Evolutionary conservation across 768 basidiomycete species (phyloP).

Genomic region (Baorangia bicolor): DNA sequence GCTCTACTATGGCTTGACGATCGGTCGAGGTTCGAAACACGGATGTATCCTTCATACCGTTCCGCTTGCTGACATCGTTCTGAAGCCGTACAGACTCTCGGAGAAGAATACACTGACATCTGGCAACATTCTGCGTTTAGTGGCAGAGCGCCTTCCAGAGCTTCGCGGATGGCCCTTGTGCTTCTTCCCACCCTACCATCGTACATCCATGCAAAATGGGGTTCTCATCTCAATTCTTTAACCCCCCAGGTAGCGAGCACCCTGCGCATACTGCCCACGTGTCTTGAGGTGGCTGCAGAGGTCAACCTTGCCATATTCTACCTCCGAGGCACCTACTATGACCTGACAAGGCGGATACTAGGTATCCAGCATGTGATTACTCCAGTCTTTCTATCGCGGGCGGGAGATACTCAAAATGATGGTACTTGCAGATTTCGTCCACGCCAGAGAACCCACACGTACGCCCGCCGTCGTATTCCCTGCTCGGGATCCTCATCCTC

Average conservation of each 20-base stretch:
- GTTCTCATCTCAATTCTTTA: constrained; percentile 38
- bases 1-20: constrained; percentile 71
- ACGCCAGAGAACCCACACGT: constrained; percentile 67
- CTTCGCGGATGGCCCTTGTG: constrained; percentile 52
- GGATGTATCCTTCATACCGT: background rate
- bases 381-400: background rate
- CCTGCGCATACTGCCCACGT: constrained; percentile 42
- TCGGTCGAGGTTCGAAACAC: constrained; percentile 59
- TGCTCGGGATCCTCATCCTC: constrained; percentile 73
- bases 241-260: constrained; percentile 31
- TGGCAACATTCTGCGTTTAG: constrained; percentile 62
- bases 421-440: constrained; percentile 61
- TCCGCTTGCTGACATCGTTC: constrained; percentile 8
- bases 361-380: constrained; percentile 64
- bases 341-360: constrained; percentile 62
- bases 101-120: constrained; percentile 89
- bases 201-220: constrained; percentile 57
- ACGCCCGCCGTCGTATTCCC: constrained; percentile 82
- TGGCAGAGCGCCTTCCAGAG: constrained; percentile 41
- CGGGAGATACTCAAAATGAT: constrained; percentile 1
- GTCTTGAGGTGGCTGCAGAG: constrained; percentile 60
- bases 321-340: constrained; percentile 76
- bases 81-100: constrained; percentile 75
- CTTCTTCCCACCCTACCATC: constrained; percentile 65
- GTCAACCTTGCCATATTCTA: constrained; percentile 82